A percentile compares a stretch with the other conserved stretches of the same genome.
Evolutionary conservation across 805 yeast genomes (phyloP).

Genomic region (Candida boidinii): DNA sequence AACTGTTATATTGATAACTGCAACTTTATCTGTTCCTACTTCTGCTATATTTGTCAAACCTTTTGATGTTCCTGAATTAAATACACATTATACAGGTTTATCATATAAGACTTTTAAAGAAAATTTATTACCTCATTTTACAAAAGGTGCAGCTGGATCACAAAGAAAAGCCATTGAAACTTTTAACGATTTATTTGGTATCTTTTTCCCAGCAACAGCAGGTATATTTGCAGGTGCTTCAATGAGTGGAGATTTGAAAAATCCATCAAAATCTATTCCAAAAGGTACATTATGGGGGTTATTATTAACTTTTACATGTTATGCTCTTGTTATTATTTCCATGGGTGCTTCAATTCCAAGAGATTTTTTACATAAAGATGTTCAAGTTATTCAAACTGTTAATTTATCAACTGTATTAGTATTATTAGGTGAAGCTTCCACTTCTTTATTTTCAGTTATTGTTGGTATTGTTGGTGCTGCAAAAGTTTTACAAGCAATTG

Average conservation of each 20-base stretch:
- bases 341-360: constrained; percentile 80
- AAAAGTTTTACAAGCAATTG: constrained; percentile 80
- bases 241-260: constrained; percentile 88
- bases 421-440: constrained; percentile 83
- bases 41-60: constrained; percentile 64
- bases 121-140: constrained; percentile 73
- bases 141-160: constrained; percentile 91
- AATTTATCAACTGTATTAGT: constrained; percentile 61
- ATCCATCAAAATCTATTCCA: constrained; percentile 87
- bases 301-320: constrained; percentile 64
- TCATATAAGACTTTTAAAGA: constrained; percentile 55
- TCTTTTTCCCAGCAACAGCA: constrained; percentile 96
- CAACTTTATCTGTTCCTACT: constrained; percentile 77
- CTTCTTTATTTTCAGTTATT: constrained; percentile 85
- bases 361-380: constrained; percentile 63
- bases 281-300: constrained; percentile 88
- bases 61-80: constrained; percentile 43
- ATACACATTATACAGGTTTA: constrained; percentile 58
- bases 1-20: constrained; percentile 54
- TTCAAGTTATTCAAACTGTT: constrained; percentile 79
- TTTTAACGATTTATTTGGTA: constrained; percentile 82
- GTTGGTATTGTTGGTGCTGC: constrained; percentile 98
- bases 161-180: constrained; percentile 54
- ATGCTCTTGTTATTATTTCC: constrained; percentile 71
- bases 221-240: constrained; percentile 98